Evolutionary conservation across 2,329 filamentous ascomycete species (phyloP), one percentile per base, ranked within the genome.

Genomic region (Aureobasidium leucospermi): DNA sequence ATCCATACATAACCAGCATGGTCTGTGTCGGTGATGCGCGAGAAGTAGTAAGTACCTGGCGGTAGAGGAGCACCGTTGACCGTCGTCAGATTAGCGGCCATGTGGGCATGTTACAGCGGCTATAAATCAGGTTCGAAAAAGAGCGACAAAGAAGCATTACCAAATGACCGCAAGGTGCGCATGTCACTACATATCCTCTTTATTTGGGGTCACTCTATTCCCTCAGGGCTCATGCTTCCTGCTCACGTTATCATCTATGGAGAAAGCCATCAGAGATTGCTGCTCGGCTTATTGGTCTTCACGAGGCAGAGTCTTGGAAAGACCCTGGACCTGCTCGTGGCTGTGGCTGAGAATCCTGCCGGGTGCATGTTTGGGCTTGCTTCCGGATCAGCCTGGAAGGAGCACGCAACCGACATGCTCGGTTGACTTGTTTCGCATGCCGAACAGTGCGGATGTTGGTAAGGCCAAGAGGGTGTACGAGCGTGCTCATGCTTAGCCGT

Each of bases 1-100:
- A 61, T 56, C 51, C 45, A 56, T 13, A 61, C 32, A 48, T 49
- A 57, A 16, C 59, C 59, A 45, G 59, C 52, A 42, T 53, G 59
- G 31, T 61, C 53, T 45, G 52, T 61, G 16, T 61, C 59, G 13
- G 34, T 61, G 36, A 61, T 48, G 11, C 47, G 51, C 16, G 59
- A 58, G n/a, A 61, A 49, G 38, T 61, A 61, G 15, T 43, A 52
- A 47, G 46, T 55, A 8, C 59, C 59, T 6, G 55, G 55, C 11
- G 55, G 55, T 8, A 58, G 45, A 34, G 55, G 55, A 41, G 13
- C 43, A 23, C 55, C 55, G 13, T 58, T 58, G 34, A 58, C 45
- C 7, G 55, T 58, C 23, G 43, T 58, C 10, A 48, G 45, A 15
- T 58, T 49, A 3, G 34, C 29, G 19, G 55, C 36, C 55, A 58